These are phyloP conservation scores for Mucor irregularis DNA, from an alignment of 371 early-diverging fungal genomes.

Conservation along the genomic window DNA sequence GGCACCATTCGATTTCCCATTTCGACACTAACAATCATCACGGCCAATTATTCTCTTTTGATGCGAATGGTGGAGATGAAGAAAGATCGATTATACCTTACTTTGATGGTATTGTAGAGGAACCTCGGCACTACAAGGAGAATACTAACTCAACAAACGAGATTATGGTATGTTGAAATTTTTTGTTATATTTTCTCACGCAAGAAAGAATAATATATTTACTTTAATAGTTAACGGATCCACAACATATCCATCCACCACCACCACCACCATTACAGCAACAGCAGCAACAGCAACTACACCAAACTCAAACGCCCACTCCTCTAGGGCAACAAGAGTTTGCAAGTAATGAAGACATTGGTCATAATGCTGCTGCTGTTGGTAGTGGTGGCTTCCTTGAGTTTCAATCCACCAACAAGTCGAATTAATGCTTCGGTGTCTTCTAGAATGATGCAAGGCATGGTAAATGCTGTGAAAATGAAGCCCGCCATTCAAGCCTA, in stretches of 20 bases:
- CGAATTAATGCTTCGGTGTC: conserved; percentile 11
- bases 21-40: background rate
- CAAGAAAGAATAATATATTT: too few species aligned
- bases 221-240: conserved; percentile 9
- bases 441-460: conserved; percentile 30
- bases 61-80: background rate
- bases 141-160: background rate
- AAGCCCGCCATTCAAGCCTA: conserved; percentile 51
- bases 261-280: too few species aligned
- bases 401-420: conserved; percentile 16
- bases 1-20: background rate
- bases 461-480: conserved; percentile 23
- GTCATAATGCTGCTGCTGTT: too few species aligned
- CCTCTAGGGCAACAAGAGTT: conserved; percentile 3
- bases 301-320: conserved; percentile 10
- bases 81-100: conserved; percentile 13
- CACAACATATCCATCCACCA: conserved; percentile 6
- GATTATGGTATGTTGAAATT: conserved; percentile 6
- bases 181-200: conserved; percentile 16
- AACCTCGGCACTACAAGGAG: conserved; percentile 1
- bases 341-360: too few species aligned
- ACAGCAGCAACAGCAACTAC: conserved; percentile 1
- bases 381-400: too few species aligned
- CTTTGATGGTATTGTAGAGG: conserved; percentile 14
- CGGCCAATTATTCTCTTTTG: background rate